Conservation (phyloP, 176 grass and related monocot genomes). For the Chloris gayana region DNA sequence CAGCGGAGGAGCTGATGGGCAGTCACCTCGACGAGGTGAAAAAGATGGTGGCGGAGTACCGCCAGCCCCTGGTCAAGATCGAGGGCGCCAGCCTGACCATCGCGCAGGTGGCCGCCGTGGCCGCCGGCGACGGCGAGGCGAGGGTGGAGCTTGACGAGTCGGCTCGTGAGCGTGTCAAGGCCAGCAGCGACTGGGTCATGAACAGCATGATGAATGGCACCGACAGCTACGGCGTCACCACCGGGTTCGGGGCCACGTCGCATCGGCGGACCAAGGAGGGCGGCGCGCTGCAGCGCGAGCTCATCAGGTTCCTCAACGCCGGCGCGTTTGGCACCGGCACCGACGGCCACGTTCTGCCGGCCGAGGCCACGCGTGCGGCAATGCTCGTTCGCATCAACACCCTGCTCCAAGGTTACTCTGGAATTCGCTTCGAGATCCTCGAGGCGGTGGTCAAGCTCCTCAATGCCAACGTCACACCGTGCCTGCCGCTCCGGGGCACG, state of each 20-base stretch:
- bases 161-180: slow-evolving; percentile 42
- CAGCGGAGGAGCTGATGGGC: slow-evolving; percentile 43
- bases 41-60: slow-evolving; percentile 58
- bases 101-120: slow-evolving; percentile 49
- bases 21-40: slow-evolving; percentile 66
- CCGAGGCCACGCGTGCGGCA: slow-evolving; percentile 42
- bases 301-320: slow-evolving; percentile 69
- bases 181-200: slow-evolving; percentile 72
- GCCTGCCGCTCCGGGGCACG: slow-evolving; percentile 61
- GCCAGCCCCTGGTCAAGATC: slow-evolving; percentile 45
- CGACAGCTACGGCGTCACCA: slow-evolving; percentile 70
- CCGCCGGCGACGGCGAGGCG: slow-evolving; percentile 26
- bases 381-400: slow-evolving; percentile 75
- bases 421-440: slow-evolving; percentile 68
- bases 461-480: slow-evolving; percentile 58
- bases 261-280: slow-evolving; percentile 65
- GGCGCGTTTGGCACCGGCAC: slow-evolving; percentile 52
- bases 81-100: slow-evolving; percentile 53
- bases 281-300: slow-evolving; percentile 61
- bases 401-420: slow-evolving; percentile 59
- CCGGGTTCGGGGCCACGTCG: slow-evolving; percentile 57
- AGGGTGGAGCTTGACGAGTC: slow-evolving; percentile 54
- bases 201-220: slow-evolving; percentile 56
- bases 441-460: slow-evolving; percentile 54
- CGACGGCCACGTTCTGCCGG: slow-evolving; percentile 47